A percentile compares a stretch with the other conserved stretches of the same genome.
phyloP scores from a whole-genome alignment of 805 yeast species.

The Candida mattraensis region DNA sequence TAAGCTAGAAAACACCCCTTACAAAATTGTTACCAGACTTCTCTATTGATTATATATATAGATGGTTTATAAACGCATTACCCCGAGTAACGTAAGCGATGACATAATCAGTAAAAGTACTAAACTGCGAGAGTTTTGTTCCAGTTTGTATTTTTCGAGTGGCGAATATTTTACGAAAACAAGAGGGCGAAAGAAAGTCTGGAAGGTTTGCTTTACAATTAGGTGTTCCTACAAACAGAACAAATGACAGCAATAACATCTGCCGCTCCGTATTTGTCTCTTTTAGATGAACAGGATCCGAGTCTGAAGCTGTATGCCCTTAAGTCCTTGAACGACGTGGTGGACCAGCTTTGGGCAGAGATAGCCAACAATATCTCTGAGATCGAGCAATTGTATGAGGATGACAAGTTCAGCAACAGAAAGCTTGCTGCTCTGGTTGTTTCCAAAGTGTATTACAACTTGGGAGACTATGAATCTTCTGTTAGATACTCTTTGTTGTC shows the following conservation, averaged over 20 bases:
- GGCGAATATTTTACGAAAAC: too few species aligned
- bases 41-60: slow-evolving; percentile 66
- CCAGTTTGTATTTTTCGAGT: slow-evolving; percentile 9
- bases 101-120: too few species aligned
- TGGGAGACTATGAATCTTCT: slow-evolving; percentile 91
- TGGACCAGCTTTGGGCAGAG: slow-evolving; percentile 96
- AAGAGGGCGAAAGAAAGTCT: too few species aligned
- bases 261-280: slow-evolving; percentile 90
- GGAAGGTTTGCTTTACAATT: not conserved
- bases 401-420: slow-evolving; percentile 65
- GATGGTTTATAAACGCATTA: too few species aligned
- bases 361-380: slow-evolving; percentile 86
- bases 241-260: slow-evolving; percentile 48
- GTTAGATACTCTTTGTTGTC: slow-evolving; percentile 87
- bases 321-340: slow-evolving; percentile 73
- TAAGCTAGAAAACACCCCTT: slow-evolving; percentile 84
- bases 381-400: slow-evolving; percentile 90
- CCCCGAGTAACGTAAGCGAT: too few species aligned
- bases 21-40: slow-evolving; percentile 87
- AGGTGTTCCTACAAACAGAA: not conserved
- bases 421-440: slow-evolving; percentile 87
- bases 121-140: too few species aligned
- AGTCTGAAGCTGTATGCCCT: slow-evolving; percentile 81
- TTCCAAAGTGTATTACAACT: slow-evolving; percentile 84
- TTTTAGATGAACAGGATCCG: slow-evolving; percentile 79